These are phyloP conservation scores for Spathaspora jeffriesii DNA, from an alignment of 1,139 yeast species.

Conservation along the genomic window DNA sequence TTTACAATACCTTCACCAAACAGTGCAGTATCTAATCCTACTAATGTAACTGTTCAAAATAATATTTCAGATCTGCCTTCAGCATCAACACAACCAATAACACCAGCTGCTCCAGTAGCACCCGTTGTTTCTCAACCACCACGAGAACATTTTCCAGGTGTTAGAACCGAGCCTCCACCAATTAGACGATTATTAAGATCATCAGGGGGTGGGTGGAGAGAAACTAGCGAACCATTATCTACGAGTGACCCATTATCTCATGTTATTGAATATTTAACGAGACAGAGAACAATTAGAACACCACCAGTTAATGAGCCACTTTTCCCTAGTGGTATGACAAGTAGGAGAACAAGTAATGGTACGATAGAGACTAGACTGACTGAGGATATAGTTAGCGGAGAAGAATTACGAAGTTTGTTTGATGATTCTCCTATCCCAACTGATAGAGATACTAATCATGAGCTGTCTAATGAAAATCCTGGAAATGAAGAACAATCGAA, in stretches of 20 bases:
- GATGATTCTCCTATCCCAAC: slow-evolving; percentile 2
- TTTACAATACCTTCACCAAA: slow-evolving; percentile 10
- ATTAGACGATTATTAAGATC: slow-evolving; percentile 15
- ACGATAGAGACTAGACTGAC: slow-evolving; percentile 34
- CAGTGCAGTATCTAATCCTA: slow-evolving; percentile 4
- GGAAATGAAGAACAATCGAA: slow-evolving; percentile 1
- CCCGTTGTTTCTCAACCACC: background rate
- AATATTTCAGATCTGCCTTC: slow-evolving; percentile 6
- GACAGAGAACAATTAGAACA: slow-evolving; percentile 12
- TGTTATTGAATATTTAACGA: slow-evolving; percentile 24
- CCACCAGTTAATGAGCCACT: slow-evolving; percentile 18
- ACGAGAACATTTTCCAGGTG: background rate
- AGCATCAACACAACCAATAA: slow-evolving; percentile 3
- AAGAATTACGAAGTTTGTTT: slow-evolving; percentile 3
- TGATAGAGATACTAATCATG: background rate
- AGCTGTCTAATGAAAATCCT: background rate
- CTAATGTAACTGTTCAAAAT: slow-evolving; percentile 10
- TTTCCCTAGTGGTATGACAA: slow-evolving; percentile 52
- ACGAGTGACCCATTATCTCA: slow-evolving; percentile 20
- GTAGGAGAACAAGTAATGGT: slow-evolving; percentile 47
- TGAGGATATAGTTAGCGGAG: slow-evolving; percentile 4
- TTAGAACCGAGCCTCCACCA: slow-evolving; percentile 3
- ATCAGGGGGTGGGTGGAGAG: slow-evolving; percentile 13
- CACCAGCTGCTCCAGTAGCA: background rate
- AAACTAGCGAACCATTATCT: slow-evolving; percentile 5